These are phyloP conservation scores for Buxus sempervirens DNA, from an alignment of 164 flowering plant species.

Conservation along the genomic window DNA sequence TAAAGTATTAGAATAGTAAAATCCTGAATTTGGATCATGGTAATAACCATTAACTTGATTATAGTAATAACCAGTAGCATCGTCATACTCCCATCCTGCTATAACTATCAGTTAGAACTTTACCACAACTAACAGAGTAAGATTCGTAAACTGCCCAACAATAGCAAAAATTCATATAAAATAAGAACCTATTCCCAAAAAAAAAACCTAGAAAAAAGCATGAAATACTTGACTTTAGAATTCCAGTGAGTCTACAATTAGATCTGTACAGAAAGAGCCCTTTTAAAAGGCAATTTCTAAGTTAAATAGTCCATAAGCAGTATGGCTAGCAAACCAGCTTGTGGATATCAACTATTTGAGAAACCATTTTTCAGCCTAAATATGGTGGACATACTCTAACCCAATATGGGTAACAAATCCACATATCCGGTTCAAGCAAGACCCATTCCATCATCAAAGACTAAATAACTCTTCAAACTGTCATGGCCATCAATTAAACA, in stretches of 20 bases:
- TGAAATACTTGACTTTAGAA: background rate
- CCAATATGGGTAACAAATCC: background rate
- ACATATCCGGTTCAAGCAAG: background rate
- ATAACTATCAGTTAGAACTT: conserved; percentile 32
- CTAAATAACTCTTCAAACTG: background rate
- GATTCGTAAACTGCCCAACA: background rate
- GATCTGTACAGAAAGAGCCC: background rate
- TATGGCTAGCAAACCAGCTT: background rate
- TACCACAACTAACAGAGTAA: background rate
- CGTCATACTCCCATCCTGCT: conserved; percentile 81
- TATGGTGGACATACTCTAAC: background rate
- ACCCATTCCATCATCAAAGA: background rate
- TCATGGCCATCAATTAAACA: background rate
- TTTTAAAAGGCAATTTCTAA: background rate
- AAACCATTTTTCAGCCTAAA: background rate
- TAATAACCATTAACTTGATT: conserved; percentile 50
- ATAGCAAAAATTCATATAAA: background rate
- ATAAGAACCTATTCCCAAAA: no score
- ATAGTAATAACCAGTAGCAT: conserved; percentile 71
- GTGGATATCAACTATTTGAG: background rate
- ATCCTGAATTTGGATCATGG: conserved; percentile 84
- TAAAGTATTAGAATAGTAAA: conserved; percentile 71
- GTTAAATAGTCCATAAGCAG: background rate
- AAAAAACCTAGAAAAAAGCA: no score
- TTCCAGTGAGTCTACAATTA: background rate